These are phyloP conservation scores for Penicillium oxalicum DNA, from an alignment of 2,329 filamentous ascomycete species.

Conservation along the genomic window DNA sequence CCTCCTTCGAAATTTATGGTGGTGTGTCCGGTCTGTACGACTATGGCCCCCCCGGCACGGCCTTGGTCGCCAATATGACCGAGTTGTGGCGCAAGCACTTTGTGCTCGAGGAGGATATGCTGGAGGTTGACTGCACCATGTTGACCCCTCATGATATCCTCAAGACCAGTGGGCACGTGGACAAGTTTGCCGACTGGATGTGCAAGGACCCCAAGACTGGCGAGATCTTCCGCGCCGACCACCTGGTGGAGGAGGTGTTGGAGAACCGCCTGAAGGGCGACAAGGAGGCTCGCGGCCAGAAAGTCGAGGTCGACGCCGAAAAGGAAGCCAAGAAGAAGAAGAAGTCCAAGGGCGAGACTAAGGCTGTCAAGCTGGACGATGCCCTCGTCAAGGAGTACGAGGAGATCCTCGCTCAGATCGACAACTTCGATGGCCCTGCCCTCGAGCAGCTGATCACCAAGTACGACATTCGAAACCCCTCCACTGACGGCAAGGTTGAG, in stretches of 20 bases:
- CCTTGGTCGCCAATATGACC: conserved; percentile 80
- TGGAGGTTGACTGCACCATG: conserved; percentile 90
- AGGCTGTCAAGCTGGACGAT: conserved; percentile 81
- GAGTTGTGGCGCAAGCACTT: conserved; percentile 92
- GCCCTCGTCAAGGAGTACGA: conserved; percentile 82
- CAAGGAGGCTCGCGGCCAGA: conserved; percentile 83
- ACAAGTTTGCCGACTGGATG: conserved; percentile 99
- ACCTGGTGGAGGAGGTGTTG: conserved; percentile 91
- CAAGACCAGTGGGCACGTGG: conserved; percentile 93
- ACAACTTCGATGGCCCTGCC: conserved; percentile 86
- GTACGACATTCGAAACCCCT: conserved; percentile 84
- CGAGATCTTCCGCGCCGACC: conserved; percentile 92
- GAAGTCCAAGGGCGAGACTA: conserved; percentile 61
- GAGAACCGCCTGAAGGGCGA: conserved; percentile 82
- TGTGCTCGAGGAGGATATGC: conserved; percentile 87
- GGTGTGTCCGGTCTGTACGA: conserved; percentile 86
- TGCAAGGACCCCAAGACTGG: conserved; percentile 97
- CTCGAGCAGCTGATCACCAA: conserved; percentile 85
- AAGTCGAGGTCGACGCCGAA: conserved; percentile 59
- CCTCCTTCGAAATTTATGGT: conserved; percentile 91
- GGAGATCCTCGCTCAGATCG: conserved; percentile 84
- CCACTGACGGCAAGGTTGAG: conserved; percentile 67
- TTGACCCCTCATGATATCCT: conserved; percentile 89
- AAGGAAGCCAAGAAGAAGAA: conserved; percentile 90
- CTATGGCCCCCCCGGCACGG: conserved; percentile 83